These are phyloP conservation scores for Dioszegia aurantiaca DNA, from an alignment of 768 basidiomycete species.

Conservation along the genomic window DNA sequence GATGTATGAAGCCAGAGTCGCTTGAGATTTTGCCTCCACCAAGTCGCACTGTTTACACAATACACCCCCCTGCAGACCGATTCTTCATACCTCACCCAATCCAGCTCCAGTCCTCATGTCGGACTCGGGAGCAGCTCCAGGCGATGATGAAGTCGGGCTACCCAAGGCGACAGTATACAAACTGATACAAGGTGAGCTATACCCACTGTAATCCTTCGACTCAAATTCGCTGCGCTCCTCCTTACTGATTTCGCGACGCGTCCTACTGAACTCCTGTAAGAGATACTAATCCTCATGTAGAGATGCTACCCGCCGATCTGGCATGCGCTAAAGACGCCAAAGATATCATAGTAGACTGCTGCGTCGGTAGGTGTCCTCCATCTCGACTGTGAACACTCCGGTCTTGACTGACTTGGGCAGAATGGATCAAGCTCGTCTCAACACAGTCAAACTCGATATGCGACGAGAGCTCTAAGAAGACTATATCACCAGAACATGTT, in stretches of 20 bases:
- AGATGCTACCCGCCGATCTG: conserved; percentile 81
- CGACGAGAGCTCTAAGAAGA: conserved; percentile 97
- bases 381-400: neutral
- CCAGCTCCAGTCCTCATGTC: conserved; percentile 62
- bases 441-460: conserved; percentile 98
- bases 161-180: conserved; percentile 98
- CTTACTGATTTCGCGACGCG: neutral
- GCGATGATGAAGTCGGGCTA: conserved; percentile 89
- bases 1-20: neutral
- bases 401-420: conserved; percentile 55
- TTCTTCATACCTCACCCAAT: neutral
- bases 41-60: conserved; percentile 4
- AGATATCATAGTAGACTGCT: conserved; percentile 95
- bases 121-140: conserved; percentile 72
- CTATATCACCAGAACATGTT: conserved; percentile 96
- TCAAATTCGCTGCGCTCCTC: no score
- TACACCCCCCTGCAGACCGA: conserved; percentile 4
- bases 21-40: neutral
- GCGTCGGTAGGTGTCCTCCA: conserved; percentile 71
- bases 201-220: neutral
- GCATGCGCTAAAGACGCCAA: conserved; percentile 92
- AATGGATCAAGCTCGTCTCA: conserved; percentile 96
- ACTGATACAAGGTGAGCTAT: conserved; percentile 76
- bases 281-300: conserved; percentile 54
- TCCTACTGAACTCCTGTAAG: neutral